Base-by-base conservation (phyloP, 768 basidiomycete genomes). In the Pisolithus albus region DNA sequence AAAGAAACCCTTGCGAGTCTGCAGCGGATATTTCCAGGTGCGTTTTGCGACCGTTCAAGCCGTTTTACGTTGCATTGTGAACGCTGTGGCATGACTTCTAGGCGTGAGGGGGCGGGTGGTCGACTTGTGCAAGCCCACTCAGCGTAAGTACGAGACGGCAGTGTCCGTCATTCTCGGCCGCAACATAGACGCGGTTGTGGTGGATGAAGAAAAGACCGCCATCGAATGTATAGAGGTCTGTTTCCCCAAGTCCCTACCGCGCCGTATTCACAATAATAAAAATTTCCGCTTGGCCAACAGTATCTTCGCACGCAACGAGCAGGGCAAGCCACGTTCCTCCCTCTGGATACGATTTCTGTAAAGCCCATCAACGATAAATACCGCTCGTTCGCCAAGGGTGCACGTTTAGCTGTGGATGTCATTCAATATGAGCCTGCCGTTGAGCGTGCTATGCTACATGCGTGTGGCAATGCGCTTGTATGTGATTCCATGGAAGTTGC, bases 401-500 rank as follows among this genome's bases (percentile, higher is more conserved):
- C 89, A 4, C 74, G 91, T 41, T 74, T 93, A 7, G 92, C 91
- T 6, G 84, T 93, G 24, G 91, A 94, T 59, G 83, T 92, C 19
- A 87, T 94, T 49, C 79, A 87, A 54, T 83, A 83, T 59, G 86
- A 95, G 55, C 77, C 91, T 21, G 82, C 77, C 5, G 85, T 96
- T 6, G 94, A 97, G 66, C 77, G 92, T 38, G 95, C 96, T 3
- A 93, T 99, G 74, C 91, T 95, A 61, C 91, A 94, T 66, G 95
- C 92, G 1, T 98, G 95, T 65, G 93, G 94, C 2, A 95, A 89
- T 68, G 84, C 93, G 3, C 74, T 99, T 8, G 88, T 99, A 1
- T 99, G 96, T 63, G 96, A 99, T 64, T 84, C 86, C 0, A 89
- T 96, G 85, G 92, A 93, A 13, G 81, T 98, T 9, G 96, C 96